Conservation (phyloP, 148 eudicot species). For the Vaccinium corymbosum region DNA sequence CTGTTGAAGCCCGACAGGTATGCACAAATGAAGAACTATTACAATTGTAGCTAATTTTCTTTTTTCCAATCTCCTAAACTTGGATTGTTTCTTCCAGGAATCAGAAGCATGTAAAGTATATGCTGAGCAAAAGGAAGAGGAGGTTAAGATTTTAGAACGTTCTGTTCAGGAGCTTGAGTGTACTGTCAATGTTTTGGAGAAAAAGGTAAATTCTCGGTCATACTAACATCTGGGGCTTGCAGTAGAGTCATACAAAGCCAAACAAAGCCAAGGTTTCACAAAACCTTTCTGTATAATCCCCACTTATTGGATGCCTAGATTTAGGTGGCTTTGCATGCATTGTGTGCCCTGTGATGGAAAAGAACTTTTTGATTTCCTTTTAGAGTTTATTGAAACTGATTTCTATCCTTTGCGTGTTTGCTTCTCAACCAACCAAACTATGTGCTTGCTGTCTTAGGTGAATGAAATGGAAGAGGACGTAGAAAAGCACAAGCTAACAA, state of each 20-base stretch:
- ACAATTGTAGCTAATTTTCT: conserved; percentile 1
- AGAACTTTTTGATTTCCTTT: neutral
- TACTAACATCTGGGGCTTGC: neutral
- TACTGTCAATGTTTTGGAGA: conserved; percentile 60
- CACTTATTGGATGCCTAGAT: neutral
- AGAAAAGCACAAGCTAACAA: conserved; percentile 37
- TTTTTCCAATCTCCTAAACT: neutral
- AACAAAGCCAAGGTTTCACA: neutral
- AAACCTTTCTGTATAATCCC: neutral
- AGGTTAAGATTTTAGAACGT: conserved; percentile 57
- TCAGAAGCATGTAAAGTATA: conserved; percentile 55
- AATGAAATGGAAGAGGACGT: conserved; percentile 66
- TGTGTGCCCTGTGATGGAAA: conserved; percentile 6
- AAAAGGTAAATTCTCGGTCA: conserved; percentile 37
- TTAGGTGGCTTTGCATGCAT: neutral
- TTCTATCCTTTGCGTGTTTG: neutral
- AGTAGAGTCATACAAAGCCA: neutral
- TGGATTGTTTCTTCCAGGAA: conserved; percentile 31
- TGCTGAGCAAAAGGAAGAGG: conserved; percentile 71
- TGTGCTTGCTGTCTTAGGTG: conserved; percentile 32
- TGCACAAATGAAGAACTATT: conserved; percentile 1
- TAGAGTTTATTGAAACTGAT: neutral
- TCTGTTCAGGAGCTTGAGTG: conserved; percentile 67
- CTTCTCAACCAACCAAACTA: conserved; percentile 11
- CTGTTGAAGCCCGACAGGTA: conserved; percentile 66